phyloP scores from a whole-genome alignment of 805 yeast genomes.

The Ogataea dorogensis region DNA sequence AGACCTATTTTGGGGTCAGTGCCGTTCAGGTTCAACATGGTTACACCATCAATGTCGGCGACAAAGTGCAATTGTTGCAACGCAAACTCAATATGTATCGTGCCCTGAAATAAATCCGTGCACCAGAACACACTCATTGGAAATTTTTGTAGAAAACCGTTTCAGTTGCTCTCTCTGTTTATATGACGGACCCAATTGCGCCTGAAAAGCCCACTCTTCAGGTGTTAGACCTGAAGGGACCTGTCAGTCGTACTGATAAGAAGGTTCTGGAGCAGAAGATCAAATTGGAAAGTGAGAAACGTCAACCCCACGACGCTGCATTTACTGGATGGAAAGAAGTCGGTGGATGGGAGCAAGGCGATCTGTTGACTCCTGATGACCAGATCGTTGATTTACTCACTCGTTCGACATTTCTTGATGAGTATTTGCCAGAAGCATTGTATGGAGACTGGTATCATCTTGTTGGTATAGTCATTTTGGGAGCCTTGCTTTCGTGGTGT shows the following conservation, averaged over 20 bases:
- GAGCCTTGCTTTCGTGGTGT: slow-evolving; percentile 72
- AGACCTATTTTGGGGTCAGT: slow-evolving; percentile 23
- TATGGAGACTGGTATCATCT: slow-evolving; percentile 98
- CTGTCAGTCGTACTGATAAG: slow-evolving; percentile 29
- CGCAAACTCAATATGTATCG: slow-evolving; percentile 22
- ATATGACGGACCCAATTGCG: slow-evolving; percentile 3
- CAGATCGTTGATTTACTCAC: slow-evolving; percentile 68
- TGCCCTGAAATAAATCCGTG: slow-evolving; percentile 8
- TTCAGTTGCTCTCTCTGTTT: slow-evolving; percentile 11
- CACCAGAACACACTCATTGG: slow-evolving; percentile 16
- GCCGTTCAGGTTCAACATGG: slow-evolving; percentile 25
- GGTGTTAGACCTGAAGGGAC: slow-evolving; percentile 25
- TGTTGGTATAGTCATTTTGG: slow-evolving; percentile 65
- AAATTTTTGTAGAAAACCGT: slow-evolving; percentile 15
- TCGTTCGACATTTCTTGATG: slow-evolving; percentile 71
- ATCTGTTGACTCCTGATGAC: slow-evolving; percentile 63
- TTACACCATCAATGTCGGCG: slow-evolving; percentile 24
- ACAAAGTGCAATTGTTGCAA: slow-evolving; percentile 17
- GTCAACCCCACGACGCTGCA: slow-evolving; percentile 61
- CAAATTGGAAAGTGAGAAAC: slow-evolving; percentile 22
- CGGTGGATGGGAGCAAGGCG: slow-evolving; percentile 78
- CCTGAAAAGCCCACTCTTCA: slow-evolving; percentile 11
- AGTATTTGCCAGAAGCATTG: slow-evolving; percentile 66
- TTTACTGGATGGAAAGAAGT: slow-evolving; percentile 94
- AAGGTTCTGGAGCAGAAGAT: slow-evolving; percentile 19